Base-by-base conservation (phyloP, 2,329 filamentous ascomycete species). In the Metarhizium guizhouense region DNA sequence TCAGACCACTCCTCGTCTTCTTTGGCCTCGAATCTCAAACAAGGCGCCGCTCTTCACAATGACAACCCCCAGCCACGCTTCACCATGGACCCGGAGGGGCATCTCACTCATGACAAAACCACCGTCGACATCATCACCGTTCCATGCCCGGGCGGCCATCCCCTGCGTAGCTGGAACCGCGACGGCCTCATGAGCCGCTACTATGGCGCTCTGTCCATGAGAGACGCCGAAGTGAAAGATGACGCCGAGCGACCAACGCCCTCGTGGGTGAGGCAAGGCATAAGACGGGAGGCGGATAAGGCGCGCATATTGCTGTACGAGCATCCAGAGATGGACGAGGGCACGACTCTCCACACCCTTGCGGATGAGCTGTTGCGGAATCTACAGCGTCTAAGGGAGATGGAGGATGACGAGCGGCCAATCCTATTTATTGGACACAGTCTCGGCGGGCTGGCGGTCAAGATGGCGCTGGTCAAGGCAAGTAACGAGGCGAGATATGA, bases 381-480 rank as follows among this genome's bases (percentile, higher is more conserved):
- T 30, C 58, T 82, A 11, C 59, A 60, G 30, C 65, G 60, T 40
- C 62, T 74, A 53, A 65, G 76, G 25, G 58, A 57, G 5, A 63
- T 61, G 0, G 67, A 69, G 63, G 67, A 67, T 51, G 63, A 65
- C 20, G 67, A 66, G 47, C 74, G 82, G 5, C 83, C 82, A 0
- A 61, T 85, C 2, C 74, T 85, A 57, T 83, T 85, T 62, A 72
- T 85, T 13, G 82, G 76, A 11, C 83, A 86, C 56, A 83, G 82
- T 50, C 73, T 85, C 6, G 83, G 83, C 1, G 83, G 83, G 0
- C 63, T 85, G 30, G 79, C 85, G 1, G 77, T 78, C 6, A 85
- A 85, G 69, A 70, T 76, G 61, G 80, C 79, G 2, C 62, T 85
- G 47, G 72, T 78, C 7, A 77, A 74, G 60, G 78, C 79, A 3